A percentile compares a stretch with the other conserved stretches of the same genome.
Conservation (phyloP, 257 asterid species). For the Solanum appendiculatum region DNA sequence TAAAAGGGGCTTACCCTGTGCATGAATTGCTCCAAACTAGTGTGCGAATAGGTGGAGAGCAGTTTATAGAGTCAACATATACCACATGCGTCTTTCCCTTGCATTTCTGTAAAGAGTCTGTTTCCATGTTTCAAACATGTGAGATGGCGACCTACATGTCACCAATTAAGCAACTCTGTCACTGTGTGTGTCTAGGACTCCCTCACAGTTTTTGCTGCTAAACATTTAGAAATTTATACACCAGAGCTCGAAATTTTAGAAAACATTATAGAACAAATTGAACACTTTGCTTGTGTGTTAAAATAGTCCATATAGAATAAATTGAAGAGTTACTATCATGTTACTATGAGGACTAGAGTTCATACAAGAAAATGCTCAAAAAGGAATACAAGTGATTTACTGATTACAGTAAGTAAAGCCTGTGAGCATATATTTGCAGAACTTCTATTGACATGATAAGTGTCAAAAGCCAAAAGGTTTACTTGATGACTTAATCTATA, state of each 20-base stretch:
- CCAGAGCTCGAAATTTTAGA: background rate
- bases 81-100: no score
- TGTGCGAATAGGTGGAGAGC: background rate
- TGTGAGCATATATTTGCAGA: background rate
- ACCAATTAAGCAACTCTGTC: background rate
- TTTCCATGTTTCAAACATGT: no score
- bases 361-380: background rate
- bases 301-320: background rate
- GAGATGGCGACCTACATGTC: no score
- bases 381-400: background rate
- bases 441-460: background rate
- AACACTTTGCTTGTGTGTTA: background rate
- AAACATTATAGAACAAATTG: background rate
- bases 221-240: background rate
- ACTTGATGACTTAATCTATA: background rate
- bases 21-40: background rate
- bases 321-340: background rate
- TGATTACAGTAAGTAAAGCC: background rate
- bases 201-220: background rate
- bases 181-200: background rate
- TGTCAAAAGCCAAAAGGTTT: background rate
- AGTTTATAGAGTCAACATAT: background rate
- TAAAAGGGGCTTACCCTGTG: background rate
- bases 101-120: no score
- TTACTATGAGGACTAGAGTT: background rate